Percentiles rank a stretch among this genome's conserved stretches.
These are phyloP conservation scores for Aureobasidium leucospermi DNA, from an alignment of 2,329 filamentous ascomycete genomes.

Conservation along the genomic window DNA sequence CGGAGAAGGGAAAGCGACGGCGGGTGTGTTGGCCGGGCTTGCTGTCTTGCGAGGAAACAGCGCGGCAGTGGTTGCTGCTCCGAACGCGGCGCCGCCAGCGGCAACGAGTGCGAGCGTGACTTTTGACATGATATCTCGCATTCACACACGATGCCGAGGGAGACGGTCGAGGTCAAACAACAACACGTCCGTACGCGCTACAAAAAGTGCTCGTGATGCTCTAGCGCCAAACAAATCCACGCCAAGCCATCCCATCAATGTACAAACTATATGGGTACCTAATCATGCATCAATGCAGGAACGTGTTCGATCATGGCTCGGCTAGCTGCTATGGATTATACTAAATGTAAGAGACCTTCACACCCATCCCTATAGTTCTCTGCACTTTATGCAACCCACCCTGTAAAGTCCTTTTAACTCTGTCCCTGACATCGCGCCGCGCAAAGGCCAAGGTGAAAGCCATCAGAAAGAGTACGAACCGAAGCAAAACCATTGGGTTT, in stretches of 20 bases:
- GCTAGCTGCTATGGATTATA: not conserved
- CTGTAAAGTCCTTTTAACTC: conserved; percentile 60
- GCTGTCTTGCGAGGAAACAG: conserved; percentile 32
- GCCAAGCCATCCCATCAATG: not conserved
- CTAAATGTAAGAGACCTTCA: conserved; percentile 93
- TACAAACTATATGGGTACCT: not conserved
- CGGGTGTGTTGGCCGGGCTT: conserved; percentile 23
- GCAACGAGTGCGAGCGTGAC: conserved; percentile 43
- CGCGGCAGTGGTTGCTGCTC: conserved; percentile 42
- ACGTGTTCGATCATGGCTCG: not conserved
- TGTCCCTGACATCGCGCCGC: conserved; percentile 65
- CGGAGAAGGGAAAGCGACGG: conserved; percentile 22
- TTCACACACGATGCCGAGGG: not conserved
- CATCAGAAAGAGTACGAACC: conserved; percentile 69
- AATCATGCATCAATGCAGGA: not conserved
- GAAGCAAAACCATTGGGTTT: conserved; percentile 49
- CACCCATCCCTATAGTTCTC: conserved; percentile 86
- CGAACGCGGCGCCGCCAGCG: conserved; percentile 40
- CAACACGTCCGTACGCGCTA: not conserved
- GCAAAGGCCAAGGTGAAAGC: conserved; percentile 72
- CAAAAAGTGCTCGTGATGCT: conserved; percentile 10
- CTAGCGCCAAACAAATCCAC: conserved; percentile 7
- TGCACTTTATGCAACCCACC: conserved; percentile 73
- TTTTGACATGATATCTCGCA: conserved; percentile 38
- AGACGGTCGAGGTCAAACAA: not conserved